Conservation (phyloP, 2,329 filamentous ascomycete genomes). For the Aspergillus sp. region DNA sequence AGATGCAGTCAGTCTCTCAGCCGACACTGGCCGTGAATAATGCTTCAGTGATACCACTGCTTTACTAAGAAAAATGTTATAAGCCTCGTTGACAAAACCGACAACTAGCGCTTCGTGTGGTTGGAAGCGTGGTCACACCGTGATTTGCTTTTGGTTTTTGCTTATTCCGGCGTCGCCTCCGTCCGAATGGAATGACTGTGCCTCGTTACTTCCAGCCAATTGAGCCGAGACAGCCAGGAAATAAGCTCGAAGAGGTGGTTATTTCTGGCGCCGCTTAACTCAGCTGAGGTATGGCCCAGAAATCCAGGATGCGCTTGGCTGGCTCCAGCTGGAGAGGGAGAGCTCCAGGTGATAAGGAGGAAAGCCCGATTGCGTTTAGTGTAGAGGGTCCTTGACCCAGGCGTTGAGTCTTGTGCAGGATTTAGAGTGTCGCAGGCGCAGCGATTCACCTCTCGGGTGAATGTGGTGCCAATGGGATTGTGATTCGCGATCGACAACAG, state of each 20-base stretch:
- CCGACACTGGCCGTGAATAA: slow-evolving; percentile 2
- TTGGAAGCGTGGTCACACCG: slow-evolving; percentile 10
- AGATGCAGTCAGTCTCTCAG: slow-evolving; percentile 15
- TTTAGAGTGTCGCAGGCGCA: slow-evolving; percentile 21
- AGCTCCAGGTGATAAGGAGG: slow-evolving; percentile 9
- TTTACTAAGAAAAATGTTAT: slow-evolving; percentile 4
- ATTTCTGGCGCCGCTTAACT: slow-evolving; percentile 10
- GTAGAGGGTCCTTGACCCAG: slow-evolving; percentile 17
- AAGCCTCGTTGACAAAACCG: slow-evolving; percentile 7
- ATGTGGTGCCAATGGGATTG: slow-evolving; percentile 22
- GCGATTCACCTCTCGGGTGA: slow-evolving; percentile 18
- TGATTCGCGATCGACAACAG: background rate
- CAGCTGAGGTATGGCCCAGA: slow-evolving; percentile 13
- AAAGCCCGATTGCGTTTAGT: slow-evolving; percentile 24
- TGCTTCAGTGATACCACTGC: background rate
- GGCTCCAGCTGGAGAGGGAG: slow-evolving; percentile 4
- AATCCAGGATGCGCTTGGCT: slow-evolving; percentile 10
- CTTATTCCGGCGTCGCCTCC: background rate
- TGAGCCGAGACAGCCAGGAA: slow-evolving; percentile 1
- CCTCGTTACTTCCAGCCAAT: slow-evolving; percentile 17
- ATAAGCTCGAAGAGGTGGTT: slow-evolving; percentile 9
- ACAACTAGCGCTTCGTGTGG: slow-evolving; percentile 6
- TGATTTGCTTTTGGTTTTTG: slow-evolving; percentile 10
- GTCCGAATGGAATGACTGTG: slow-evolving; percentile 9
- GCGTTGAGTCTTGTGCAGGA: slow-evolving; percentile 20